Evolutionary conservation across 2,329 filamentous ascomycete species (phyloP).

Genomic region (Periconia sp.): DNA sequence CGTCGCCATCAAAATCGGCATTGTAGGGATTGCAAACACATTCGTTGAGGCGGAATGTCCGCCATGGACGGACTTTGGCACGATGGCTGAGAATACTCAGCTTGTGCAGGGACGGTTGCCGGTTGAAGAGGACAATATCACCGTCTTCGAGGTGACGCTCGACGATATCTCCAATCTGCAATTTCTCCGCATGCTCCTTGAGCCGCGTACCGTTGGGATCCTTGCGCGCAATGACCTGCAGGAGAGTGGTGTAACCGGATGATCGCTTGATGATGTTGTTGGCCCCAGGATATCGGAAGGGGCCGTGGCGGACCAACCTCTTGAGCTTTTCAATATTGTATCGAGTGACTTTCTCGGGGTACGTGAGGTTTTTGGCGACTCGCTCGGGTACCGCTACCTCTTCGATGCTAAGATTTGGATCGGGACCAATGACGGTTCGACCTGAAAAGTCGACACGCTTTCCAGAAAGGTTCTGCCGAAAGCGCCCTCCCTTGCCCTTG

Average conservation of each 20-base stretch:
- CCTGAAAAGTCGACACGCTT: slow-evolving; percentile 99
- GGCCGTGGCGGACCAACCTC: slow-evolving; percentile 73
- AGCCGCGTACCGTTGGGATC: slow-evolving; percentile 60
- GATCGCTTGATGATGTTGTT: slow-evolving; percentile 75
- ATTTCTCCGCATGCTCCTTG: slow-evolving; percentile 69
- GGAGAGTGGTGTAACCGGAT: slow-evolving; percentile 67
- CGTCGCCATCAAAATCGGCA: slow-evolving; percentile 97
- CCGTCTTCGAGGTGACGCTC: slow-evolving; percentile 94
- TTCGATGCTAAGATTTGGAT: slow-evolving; percentile 91
- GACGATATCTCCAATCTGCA: slow-evolving; percentile 83
- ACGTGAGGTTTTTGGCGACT: slow-evolving; percentile 96
- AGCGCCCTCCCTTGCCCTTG: slow-evolving; percentile 96
- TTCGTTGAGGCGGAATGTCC: slow-evolving; percentile 95
- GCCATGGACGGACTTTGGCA: slow-evolving; percentile 90
- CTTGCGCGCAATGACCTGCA: slow-evolving; percentile 56
- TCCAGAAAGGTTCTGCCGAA: slow-evolving; percentile 93
- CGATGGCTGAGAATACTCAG: slow-evolving; percentile 97
- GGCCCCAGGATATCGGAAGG: slow-evolving; percentile 81
- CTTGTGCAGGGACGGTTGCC: slow-evolving; percentile 96
- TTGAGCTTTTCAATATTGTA: slow-evolving; percentile 85
- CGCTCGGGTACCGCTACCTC: slow-evolving; percentile 88
- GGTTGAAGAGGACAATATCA: slow-evolving; percentile 96
- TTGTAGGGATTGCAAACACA: slow-evolving; percentile 99
- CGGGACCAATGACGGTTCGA: slow-evolving; percentile 94
- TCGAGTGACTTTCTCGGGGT: slow-evolving; percentile 82